A percentile compares a stretch with the other conserved stretches of the same genome.
These are phyloP conservation scores for Lablab purpureus DNA, from an alignment of 306 rosid species.

Conservation along the genomic window DNA sequence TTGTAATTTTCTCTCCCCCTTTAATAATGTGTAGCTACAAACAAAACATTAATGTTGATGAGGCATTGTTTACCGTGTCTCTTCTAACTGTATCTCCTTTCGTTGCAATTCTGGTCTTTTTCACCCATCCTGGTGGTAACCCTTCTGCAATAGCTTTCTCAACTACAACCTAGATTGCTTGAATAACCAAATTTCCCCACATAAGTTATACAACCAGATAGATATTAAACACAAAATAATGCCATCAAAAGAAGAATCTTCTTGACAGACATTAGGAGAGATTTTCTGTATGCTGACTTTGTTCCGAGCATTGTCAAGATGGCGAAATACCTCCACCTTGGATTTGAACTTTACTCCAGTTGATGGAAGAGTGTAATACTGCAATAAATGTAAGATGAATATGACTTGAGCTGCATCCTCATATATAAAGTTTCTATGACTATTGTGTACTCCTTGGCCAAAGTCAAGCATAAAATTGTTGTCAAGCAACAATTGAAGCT, in stretches of 20 bases:
- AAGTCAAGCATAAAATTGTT: background rate
- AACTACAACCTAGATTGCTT: conserved; percentile 72
- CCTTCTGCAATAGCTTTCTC: conserved; percentile 65
- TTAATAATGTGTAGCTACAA: conserved; percentile 13
- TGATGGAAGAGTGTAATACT: conserved; percentile 70
- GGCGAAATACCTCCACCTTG: conserved; percentile 62
- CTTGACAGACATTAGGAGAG: conserved; percentile 64
- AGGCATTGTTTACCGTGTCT: conserved; percentile 61
- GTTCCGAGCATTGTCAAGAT: conserved; percentile 52
- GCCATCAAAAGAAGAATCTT: conserved; percentile 42
- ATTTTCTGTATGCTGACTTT: conserved; percentile 49
- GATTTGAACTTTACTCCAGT: conserved; percentile 66
- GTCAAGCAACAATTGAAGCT: conserved; percentile 8
- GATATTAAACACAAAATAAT: conserved; percentile 28
- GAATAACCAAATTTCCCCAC: conserved; percentile 55
- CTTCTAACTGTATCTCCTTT: conserved; percentile 55
- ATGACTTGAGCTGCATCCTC: conserved; percentile 41
- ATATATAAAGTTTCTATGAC: conserved; percentile 34
- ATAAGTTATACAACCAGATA: conserved; percentile 43
- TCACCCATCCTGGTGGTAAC: conserved; percentile 73
- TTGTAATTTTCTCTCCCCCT: background rate
- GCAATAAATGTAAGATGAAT: conserved; percentile 52
- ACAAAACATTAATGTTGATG: background rate
- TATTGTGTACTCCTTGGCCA: background rate
- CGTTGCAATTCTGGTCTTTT: conserved; percentile 58